These are phyloP conservation scores for Alternaria sp. DNA, from an alignment of 2,329 filamentous ascomycete genomes.

Conservation along the genomic window DNA sequence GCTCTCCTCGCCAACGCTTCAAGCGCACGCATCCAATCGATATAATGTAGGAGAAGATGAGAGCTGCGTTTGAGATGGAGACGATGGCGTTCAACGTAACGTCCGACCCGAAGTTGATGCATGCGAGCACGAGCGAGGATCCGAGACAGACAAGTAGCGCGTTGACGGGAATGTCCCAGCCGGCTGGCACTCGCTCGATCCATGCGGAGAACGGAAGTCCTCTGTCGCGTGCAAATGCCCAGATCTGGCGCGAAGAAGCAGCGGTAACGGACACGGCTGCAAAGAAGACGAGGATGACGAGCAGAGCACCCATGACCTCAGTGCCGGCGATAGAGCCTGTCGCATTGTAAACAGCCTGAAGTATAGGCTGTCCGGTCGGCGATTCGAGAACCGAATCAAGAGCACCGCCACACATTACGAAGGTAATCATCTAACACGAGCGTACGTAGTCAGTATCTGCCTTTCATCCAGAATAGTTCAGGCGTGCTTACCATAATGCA, in stretches of 20 bases:
- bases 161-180: constrained; percentile 41
- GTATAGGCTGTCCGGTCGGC: constrained; percentile 23
- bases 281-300: constrained; percentile 32
- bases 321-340: constrained; percentile 30
- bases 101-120: constrained; percentile 53
- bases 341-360: constrained; percentile 35
- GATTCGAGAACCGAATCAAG: constrained; percentile 19
- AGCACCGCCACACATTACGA: constrained; percentile 47
- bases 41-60: constrained; percentile 42
- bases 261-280: constrained; percentile 45
- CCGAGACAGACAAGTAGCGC: constrained; percentile 41
- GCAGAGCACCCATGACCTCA: constrained; percentile 31
- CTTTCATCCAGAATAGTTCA: background rate
- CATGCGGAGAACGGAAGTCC: constrained; percentile 32
- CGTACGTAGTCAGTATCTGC: background rate
- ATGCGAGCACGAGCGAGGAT: constrained; percentile 44
- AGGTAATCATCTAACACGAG: constrained; percentile 16
- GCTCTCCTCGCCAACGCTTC: constrained; percentile 30
- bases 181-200: constrained; percentile 27
- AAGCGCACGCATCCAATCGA: constrained; percentile 39
- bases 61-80: constrained; percentile 38
- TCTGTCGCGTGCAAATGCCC: constrained; percentile 29
- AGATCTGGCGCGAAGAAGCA: constrained; percentile 35
- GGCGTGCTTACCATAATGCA: constrained; percentile 34
- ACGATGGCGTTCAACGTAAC: constrained; percentile 51